These are phyloP conservation scores for Henningerozyma blattae DNA, from an alignment of 805 yeast genomes.

Conservation along the genomic window DNA sequence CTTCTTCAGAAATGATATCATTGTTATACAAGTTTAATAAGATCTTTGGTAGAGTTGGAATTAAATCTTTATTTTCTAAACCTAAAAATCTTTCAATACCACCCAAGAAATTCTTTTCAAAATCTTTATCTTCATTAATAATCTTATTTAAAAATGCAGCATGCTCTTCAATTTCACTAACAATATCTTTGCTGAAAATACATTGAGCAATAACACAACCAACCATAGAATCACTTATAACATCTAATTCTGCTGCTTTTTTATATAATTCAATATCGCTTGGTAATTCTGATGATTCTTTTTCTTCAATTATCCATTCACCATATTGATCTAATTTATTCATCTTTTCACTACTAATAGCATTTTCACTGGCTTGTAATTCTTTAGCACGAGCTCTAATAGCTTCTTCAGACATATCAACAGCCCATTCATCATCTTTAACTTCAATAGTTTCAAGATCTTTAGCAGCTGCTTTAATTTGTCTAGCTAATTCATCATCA, in stretches of 20 bases:
- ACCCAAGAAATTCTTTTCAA: slow-evolving; percentile 84
- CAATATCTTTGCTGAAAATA: slow-evolving; percentile 67
- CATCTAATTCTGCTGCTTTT: slow-evolving; percentile 70
- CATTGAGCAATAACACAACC: slow-evolving; percentile 89
- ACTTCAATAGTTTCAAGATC: slow-evolving; percentile 50
- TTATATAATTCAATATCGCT: slow-evolving; percentile 86
- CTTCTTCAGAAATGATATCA: slow-evolving; percentile 79
- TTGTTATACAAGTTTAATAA: slow-evolving; percentile 70
- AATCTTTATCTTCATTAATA: slow-evolving; percentile 40
- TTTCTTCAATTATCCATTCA: slow-evolving; percentile 63
- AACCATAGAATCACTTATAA: slow-evolving; percentile 60
- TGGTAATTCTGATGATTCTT: slow-evolving; percentile 50
- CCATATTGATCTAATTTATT: slow-evolving; percentile 66
- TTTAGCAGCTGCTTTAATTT: slow-evolving; percentile 77
- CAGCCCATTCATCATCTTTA: slow-evolving; percentile 93
- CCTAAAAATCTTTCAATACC: slow-evolving; percentile 94
- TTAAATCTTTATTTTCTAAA: slow-evolving; percentile 58
- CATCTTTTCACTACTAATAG: slow-evolving; percentile 28
- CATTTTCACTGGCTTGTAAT: slow-evolving; percentile 51
- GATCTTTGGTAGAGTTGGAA: slow-evolving; percentile 68
- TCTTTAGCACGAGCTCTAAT: slow-evolving; percentile 84
- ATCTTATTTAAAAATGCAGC: slow-evolving; percentile 75
- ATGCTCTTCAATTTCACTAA: slow-evolving; percentile 62
- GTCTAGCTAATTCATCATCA: slow-evolving; percentile 64
- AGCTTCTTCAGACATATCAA: slow-evolving; percentile 94